phyloP scores from a whole-genome alignment of 2,329 filamentous ascomycete genomes.

The Ploettnerulaceae sp. region DNA sequence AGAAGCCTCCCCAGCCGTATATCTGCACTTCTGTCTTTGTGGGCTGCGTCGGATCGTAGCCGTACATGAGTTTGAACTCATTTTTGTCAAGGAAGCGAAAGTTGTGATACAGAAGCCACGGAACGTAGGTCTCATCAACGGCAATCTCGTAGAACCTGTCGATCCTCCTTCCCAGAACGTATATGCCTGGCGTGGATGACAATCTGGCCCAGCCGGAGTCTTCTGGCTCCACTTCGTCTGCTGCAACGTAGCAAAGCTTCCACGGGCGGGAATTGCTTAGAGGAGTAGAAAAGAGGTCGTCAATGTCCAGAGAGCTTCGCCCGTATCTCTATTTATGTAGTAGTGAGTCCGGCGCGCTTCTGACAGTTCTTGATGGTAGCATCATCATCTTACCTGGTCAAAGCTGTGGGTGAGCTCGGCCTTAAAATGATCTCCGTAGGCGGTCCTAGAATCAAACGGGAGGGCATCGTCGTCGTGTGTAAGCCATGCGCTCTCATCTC shows the following conservation, averaged over 20 bases:
- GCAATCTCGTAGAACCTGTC: slow-evolving; percentile 6
- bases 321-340: slow-evolving; percentile 12
- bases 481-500: no score
- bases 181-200: slow-evolving; percentile 5
- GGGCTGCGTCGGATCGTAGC: slow-evolving; percentile 5
- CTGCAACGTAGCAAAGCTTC: slow-evolving; percentile 7
- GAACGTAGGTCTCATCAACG: slow-evolving; percentile 11
- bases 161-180: slow-evolving; percentile 8
- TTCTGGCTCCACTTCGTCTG: slow-evolving; percentile 4
- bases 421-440: no score
- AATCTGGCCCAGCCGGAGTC: slow-evolving; percentile 12
- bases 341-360: slow-evolving; percentile 9
- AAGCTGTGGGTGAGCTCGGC: slow-evolving; percentile 1
- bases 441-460: no score
- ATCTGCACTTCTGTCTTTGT: slow-evolving; percentile 7
- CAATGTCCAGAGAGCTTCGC: no score
- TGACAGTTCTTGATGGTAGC: slow-evolving; percentile 4
- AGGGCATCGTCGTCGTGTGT: no score
- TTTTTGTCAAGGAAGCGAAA: slow-evolving; percentile 2
- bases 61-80: slow-evolving; percentile 7
- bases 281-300: slow-evolving; percentile 11
- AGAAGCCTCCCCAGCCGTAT: neutral
- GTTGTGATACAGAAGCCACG: slow-evolving; percentile 8
- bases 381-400: slow-evolving; percentile 10
- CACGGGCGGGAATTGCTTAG: slow-evolving; percentile 9